Conservation (phyloP, 169 alveolate species). For the Amoebophrya sp. region DNA sequence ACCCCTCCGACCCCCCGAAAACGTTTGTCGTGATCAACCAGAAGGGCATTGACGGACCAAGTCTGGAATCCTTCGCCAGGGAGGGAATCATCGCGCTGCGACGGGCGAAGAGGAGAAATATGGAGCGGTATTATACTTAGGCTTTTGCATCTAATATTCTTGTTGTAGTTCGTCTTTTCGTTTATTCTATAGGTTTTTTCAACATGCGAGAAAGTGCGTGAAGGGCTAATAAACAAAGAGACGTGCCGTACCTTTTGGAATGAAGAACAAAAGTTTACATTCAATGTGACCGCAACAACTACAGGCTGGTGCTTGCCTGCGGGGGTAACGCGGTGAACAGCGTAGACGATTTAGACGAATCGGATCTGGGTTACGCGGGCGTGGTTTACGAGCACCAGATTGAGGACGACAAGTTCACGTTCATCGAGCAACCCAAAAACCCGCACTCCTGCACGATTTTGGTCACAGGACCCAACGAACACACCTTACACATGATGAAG, state of each 20-base stretch:
- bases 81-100: slow-evolving; percentile 95
- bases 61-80: slow-evolving; percentile 92
- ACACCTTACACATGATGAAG: slow-evolving; percentile 72
- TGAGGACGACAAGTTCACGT: slow-evolving; percentile 97
- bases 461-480: slow-evolving; percentile 96
- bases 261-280: no score
- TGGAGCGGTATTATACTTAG: slow-evolving; percentile 77
- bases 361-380: slow-evolving; percentile 95
- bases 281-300: no score
- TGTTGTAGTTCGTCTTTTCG: background rate
- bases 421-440: slow-evolving; percentile 89
- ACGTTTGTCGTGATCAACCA: slow-evolving; percentile 91
- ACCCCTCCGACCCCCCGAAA: slow-evolving; percentile 39
- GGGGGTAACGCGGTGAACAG: slow-evolving; percentile 97
- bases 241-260: no score
- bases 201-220: no score
- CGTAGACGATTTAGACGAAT: slow-evolving; percentile 82
- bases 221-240: no score
- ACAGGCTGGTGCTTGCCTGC: slow-evolving; percentile 84
- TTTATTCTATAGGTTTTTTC: no score
- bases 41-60: slow-evolving; percentile 98
- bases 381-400: slow-evolving; percentile 81
- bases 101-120: slow-evolving; percentile 94
- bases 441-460: slow-evolving; percentile 93
- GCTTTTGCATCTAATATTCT: background rate